Evolutionary conservation across 345 rosid species (phyloP), one percentile per base, ranked within the genome.

Genomic region (Salix suchowensis): DNA sequence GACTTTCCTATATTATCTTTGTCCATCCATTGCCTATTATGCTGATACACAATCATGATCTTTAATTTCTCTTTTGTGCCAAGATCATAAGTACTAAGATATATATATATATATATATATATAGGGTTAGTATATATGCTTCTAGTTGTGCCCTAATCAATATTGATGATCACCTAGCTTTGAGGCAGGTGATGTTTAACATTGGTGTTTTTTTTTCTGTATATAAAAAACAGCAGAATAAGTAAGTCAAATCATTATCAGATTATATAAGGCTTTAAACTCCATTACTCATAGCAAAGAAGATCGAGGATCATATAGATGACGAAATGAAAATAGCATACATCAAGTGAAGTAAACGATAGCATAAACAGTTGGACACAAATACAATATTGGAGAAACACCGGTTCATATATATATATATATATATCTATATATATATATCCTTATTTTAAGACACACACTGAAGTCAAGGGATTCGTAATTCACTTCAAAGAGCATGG

Each of bases 281-380:
- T 23, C 5, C 68, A 36, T 68, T 73, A 61, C 65, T 28, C 11
- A 60, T 61, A 28, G 26, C 58, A 42, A 34, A 46, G 30, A 55
- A 79, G 62, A 48, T 26, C n/a, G 68, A 40, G 32, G 54, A 50
- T 65, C 39, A 23, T 19, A 77, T 24, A 58, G 36, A 69, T 74
- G 62, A 55, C 71, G 44, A 32, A 69, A 68, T 12, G 32, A 58
- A 68, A 36, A 80, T 64, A 79, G 77, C 42, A 73, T 50, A 24
- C 23, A 37, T 67, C 65, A 74, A 69, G 65, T 37, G 70, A 62
- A 79, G 74, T 67, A 70, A 76, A 67, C 58, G 40, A 67, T 19
- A 21, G 19, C 76, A 69, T 68, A 68, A 73, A 75, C 74, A 82
- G 80, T 75, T 40, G 71, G 65, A 30, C 62, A 34, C 64, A 78